phyloP scores from a whole-genome alignment of 2,329 filamentous ascomycete species.

The Aspergillus jensenii region DNA sequence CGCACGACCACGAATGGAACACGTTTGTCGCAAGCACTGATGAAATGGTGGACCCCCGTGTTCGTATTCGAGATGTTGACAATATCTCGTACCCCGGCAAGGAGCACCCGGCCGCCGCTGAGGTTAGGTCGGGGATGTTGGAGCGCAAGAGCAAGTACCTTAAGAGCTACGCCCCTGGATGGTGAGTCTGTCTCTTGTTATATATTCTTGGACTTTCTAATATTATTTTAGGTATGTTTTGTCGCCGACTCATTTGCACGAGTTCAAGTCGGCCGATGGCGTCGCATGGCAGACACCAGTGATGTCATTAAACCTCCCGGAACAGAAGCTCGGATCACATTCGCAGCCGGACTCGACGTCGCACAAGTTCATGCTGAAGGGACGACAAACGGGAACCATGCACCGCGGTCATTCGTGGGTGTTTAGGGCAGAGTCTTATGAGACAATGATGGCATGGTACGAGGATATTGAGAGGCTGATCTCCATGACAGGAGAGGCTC shows the following conservation, averaged over 20 bases:
- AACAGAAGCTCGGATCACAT: slow-evolving; percentile 93
- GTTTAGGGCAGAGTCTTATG: slow-evolving; percentile 69
- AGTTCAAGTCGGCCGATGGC: slow-evolving; percentile 98
- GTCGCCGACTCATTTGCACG: slow-evolving; percentile 93
- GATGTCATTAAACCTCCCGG: slow-evolving; percentile 93
- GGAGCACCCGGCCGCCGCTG: slow-evolving; percentile 76
- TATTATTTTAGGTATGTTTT: slow-evolving; percentile 73
- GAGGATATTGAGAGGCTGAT: slow-evolving; percentile 88
- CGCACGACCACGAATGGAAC: slow-evolving; percentile 89
- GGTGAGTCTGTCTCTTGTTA: slow-evolving; percentile 56
- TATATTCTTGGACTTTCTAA: slow-evolving; percentile 10
- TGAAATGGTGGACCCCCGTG: slow-evolving; percentile 80
- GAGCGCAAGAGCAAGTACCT: slow-evolving; percentile 99
- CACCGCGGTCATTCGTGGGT: slow-evolving; percentile 75
- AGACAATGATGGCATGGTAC: slow-evolving; percentile 97
- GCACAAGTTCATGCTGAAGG: slow-evolving; percentile 97
- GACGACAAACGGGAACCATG: slow-evolving; percentile 87
- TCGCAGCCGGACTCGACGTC: slow-evolving; percentile 79
- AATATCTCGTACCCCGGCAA: slow-evolving; percentile 90
- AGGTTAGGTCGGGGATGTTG: slow-evolving; percentile 85
- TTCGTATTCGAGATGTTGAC: slow-evolving; percentile 74
- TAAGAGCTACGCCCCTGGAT: slow-evolving; percentile 94
- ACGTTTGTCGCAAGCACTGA: slow-evolving; percentile 77
- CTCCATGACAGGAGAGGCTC: slow-evolving; percentile 83
- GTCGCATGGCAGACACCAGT: slow-evolving; percentile 77